Evolutionary conservation across 306 rosid genomes (phyloP).

Genomic region (Morella rubra): DNA sequence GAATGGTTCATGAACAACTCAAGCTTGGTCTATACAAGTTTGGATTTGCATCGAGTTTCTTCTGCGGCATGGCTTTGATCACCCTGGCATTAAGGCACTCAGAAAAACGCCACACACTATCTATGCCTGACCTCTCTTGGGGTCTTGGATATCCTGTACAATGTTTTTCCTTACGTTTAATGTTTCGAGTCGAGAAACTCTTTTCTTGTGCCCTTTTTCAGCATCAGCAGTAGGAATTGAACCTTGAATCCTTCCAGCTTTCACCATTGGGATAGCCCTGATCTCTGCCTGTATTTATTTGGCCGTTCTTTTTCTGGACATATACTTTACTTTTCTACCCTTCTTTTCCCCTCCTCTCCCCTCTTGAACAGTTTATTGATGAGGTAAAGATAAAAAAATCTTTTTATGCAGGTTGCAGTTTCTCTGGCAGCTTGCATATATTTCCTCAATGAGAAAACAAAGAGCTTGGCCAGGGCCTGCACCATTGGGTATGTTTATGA

Average conservation of each 20-base stretch:
- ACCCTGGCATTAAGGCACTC: neutral
- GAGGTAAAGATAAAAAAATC: neutral
- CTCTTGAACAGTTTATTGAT: neutral
- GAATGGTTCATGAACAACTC: too few species aligned
- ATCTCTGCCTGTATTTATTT: neutral
- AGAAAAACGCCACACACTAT: neutral
- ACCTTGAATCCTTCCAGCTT: neutral
- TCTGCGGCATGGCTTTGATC: neutral
- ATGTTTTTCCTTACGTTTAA: neutral
- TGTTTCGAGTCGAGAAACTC: neutral
- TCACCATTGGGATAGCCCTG: neutral
- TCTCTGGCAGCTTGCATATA: conserved; percentile 96
- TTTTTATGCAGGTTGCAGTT: conserved; percentile 72
- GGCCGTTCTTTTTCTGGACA: neutral
- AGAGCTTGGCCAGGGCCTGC: conserved; percentile 83
- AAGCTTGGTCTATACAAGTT: neutral
- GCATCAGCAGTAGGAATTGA: neutral
- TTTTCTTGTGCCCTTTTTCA: neutral
- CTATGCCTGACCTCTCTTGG: neutral
- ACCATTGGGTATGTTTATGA: conserved; percentile 63
- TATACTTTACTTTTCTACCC: neutral
- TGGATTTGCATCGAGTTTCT: neutral
- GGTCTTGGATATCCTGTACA: too few species aligned
- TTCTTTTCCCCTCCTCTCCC: neutral
- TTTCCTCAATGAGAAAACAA: conserved; percentile 90